Percentiles rank a stretch among this genome's conserved stretches.
These are phyloP conservation scores for Coprinopsis strossmayeri DNA, from an alignment of 768 basidiomycete genomes.

Conservation along the genomic window DNA sequence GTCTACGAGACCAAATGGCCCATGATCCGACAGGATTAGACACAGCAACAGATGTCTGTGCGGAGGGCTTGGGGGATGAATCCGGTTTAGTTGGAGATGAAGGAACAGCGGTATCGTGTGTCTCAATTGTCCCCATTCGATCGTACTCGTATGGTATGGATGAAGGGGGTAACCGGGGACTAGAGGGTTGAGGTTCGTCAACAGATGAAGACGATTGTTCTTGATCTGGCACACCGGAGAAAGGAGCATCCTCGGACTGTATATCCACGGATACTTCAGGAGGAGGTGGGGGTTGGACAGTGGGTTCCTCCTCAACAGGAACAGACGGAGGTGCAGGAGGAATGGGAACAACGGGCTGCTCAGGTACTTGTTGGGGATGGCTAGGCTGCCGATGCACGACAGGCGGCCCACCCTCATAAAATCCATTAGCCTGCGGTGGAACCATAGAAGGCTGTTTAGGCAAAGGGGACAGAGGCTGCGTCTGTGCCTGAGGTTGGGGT, in stretches of 20 bases:
- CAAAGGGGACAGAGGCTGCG: conserved; percentile 39
- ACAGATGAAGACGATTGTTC: neutral
- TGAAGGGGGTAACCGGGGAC: conserved; percentile 1
- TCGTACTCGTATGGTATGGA: conserved; percentile 15
- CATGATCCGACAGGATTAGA: conserved; percentile 26
- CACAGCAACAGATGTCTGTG: conserved; percentile 10
- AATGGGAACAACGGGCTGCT: too few relatives aligned
- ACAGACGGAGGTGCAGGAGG: too few relatives aligned
- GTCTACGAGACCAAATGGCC: conserved; percentile 72
- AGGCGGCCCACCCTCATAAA: conserved; percentile 15
- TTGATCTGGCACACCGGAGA: too few relatives aligned
- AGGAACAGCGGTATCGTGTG: neutral
- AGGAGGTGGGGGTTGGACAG: too few relatives aligned
- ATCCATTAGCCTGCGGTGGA: conserved; percentile 31
- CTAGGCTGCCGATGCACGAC: neutral
- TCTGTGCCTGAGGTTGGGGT: neutral
- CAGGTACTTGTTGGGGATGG: too few relatives aligned
- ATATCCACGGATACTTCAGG: too few relatives aligned
- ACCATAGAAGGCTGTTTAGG: conserved; percentile 57
- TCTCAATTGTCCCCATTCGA: conserved; percentile 24
- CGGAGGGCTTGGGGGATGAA: conserved; percentile 3
- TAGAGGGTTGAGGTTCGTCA: neutral
- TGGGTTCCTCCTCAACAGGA: too few relatives aligned
- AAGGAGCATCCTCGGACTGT: too few relatives aligned
- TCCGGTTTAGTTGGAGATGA: conserved; percentile 10